phyloP scores from a whole-genome alignment of 1,284 basidiomycete genomes.

The Moesziomyces sp. region DNA sequence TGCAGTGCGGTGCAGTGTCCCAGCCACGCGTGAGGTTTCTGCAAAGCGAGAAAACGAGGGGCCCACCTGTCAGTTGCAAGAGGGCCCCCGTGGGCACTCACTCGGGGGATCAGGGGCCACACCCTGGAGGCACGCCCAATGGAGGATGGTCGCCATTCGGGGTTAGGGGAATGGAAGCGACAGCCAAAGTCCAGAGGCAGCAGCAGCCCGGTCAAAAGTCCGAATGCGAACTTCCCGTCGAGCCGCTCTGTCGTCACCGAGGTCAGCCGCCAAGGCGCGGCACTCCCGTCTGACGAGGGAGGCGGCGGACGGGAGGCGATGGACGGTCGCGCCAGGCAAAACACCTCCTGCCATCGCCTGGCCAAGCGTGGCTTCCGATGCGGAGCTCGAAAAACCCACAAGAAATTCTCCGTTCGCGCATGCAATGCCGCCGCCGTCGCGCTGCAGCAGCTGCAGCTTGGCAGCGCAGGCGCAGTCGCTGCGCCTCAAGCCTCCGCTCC shows the following conservation, averaged over 20 bases:
- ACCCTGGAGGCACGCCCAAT: background rate
- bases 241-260: background rate
- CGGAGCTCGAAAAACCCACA: slow-evolving; percentile 10
- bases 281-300: background rate
- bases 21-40: background rate
- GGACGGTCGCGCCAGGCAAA: background rate
- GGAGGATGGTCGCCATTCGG: no score
- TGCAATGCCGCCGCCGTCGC: background rate
- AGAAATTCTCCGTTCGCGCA: slow-evolving; percentile 17
- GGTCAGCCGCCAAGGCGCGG: background rate
- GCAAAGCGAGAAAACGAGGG: background rate
- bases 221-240: background rate
- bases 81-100: background rate
- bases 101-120: background rate
- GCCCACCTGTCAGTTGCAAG: background rate
- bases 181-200: no score
- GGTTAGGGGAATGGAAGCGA: no score
- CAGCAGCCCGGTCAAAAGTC: background rate
- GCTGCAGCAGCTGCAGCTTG: slow-evolving; percentile 1
- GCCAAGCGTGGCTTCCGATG: background rate
- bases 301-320: background rate
- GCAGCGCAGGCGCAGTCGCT: background rate
- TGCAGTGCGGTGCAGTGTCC: no score
- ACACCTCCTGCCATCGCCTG: background rate
- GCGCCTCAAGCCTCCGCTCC: background rate